Conservation (phyloP, 208 protist species). For the Acanthamoeba sp. region DNA sequence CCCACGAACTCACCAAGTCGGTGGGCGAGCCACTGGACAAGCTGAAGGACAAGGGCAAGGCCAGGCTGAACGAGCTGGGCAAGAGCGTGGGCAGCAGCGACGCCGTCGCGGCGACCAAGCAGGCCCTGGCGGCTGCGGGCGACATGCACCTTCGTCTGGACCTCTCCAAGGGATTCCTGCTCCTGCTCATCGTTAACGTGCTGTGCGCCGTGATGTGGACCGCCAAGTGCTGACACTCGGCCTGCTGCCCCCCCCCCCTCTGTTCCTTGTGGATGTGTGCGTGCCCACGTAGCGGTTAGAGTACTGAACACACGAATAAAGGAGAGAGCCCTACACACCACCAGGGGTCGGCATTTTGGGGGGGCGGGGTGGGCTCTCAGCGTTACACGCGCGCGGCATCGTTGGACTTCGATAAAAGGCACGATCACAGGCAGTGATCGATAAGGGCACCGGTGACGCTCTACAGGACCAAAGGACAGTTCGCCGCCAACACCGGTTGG, state of each 20-base stretch:
- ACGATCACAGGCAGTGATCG: not conserved
- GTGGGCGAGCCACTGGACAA: not conserved
- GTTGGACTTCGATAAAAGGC: no score
- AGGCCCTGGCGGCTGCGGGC: not conserved
- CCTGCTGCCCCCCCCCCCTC: no score
- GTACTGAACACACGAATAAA: not conserved
- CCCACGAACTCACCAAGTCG: not conserved
- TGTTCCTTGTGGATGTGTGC: no score
- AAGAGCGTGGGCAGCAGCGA: not conserved
- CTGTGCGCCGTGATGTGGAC: slow-evolving; percentile 54
- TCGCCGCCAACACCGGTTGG: no score
- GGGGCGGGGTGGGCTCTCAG: no score
- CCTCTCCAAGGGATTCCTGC: slow-evolving; percentile 45
- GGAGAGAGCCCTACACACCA: no score
- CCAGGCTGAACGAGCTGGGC: slow-evolving; percentile 23
- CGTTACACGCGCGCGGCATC: no score
- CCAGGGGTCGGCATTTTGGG: no score
- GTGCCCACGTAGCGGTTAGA: no score
- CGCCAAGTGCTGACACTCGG: not conserved
- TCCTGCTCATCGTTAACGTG: slow-evolving; percentile 33
- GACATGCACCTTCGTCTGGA: slow-evolving; percentile 38
- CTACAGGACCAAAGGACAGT: not conserved
- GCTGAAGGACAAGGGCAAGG: slow-evolving; percentile 4
- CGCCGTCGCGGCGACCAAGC: slow-evolving; percentile 12
- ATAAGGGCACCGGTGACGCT: not conserved